Evolutionary conservation across 1,284 basidiomycete genomes (phyloP), one percentile per base, ranked within the genome.

Genomic region (Caloboletus firmus): DNA sequence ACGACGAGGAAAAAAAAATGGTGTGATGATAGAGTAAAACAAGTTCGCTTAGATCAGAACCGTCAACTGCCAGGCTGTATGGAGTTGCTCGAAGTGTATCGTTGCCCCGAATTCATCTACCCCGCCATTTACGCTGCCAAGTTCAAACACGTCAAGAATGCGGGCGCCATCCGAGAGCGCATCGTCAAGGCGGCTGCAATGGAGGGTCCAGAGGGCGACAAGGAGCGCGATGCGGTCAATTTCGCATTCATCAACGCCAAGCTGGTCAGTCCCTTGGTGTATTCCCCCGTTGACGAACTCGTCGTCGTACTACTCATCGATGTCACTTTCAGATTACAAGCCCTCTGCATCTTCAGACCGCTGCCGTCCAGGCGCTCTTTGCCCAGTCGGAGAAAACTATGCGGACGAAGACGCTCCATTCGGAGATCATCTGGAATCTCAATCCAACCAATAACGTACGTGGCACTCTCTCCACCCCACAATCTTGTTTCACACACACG

Each of bases 231-330:
- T 24, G 79, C 80, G 15, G 78, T 96, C 58, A 91, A 95, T 67
- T 96, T 91, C 73, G 90, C 90, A 0, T 97, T 96, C 72, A 76
- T 98, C 62, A 89, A 96, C 68, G 91, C 90, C 22, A 70, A 82
- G 50, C 77, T 84, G 58, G 83, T 86, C 59, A 18, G 58, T 45
- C 26, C 15, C 10, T n/a, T 28, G 17, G 8, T 7, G 8, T 7
- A 11, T 4, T 11, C 8, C 15, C 28, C 10, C 31, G 1, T 9
- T 7, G 1, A 6, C 5, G 31, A 9, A 6, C 37, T 15, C 32
- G 41, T 15, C 31, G n/a, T n/a, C n/a, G n/a, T n/a, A n/a, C n/a
- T n/a, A n/a, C 43, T 56, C 37, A 56, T 39, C 35, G 13, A 39
- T 11, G 15, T 32, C 8, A 5, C 17, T 18, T 12, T 17, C 44